These are phyloP conservation scores for Pseudogymnoascus sp. DNA, from an alignment of 2,329 filamentous ascomycete species.

Conservation along the genomic window DNA sequence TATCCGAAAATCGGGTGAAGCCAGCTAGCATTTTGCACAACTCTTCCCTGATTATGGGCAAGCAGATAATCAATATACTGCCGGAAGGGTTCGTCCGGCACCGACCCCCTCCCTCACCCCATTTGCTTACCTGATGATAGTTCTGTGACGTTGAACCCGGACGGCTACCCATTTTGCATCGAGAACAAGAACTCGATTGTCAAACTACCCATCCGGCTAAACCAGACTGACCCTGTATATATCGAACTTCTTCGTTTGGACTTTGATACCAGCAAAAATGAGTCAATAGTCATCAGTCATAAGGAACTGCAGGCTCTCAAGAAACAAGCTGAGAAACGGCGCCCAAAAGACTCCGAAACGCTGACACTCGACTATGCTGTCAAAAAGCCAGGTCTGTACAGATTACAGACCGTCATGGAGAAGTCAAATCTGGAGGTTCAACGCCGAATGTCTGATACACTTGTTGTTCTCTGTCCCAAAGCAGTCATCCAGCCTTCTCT, in stretches of 20 bases:
- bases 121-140: slow-evolving; percentile 31
- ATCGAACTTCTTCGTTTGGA: slow-evolving; percentile 87
- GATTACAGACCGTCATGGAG: slow-evolving; percentile 76
- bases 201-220: slow-evolving; percentile 78
- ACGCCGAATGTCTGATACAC: slow-evolving; percentile 63
- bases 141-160: slow-evolving; percentile 80
- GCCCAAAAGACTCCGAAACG: slow-evolving; percentile 51
- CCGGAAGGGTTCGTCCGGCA: slow-evolving; percentile 66
- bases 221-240: slow-evolving; percentile 79
- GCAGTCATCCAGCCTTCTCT: slow-evolving; percentile 61
- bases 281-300: slow-evolving; percentile 66
- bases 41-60: slow-evolving; percentile 85
- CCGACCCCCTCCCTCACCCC: neutral
- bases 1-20: slow-evolving; percentile 90
- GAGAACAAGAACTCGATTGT: slow-evolving; percentile 52
- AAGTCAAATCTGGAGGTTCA: slow-evolving; percentile 92
- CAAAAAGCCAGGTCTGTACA: slow-evolving; percentile 83
- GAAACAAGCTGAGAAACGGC: slow-evolving; percentile 57
- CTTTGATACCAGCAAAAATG: slow-evolving; percentile 69
- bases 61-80: slow-evolving; percentile 94
- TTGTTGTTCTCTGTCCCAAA: slow-evolving; percentile 78
- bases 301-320: slow-evolving; percentile 69
- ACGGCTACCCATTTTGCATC: slow-evolving; percentile 73
- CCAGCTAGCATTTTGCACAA: slow-evolving; percentile 83
- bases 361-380: slow-evolving; percentile 64